A percentile compares a stretch with the other conserved stretches of the same genome.
Evolutionary conservation across 1,284 basidiomycete species (phyloP).

Genomic region (Lentinula novae-zelandiae): DNA sequence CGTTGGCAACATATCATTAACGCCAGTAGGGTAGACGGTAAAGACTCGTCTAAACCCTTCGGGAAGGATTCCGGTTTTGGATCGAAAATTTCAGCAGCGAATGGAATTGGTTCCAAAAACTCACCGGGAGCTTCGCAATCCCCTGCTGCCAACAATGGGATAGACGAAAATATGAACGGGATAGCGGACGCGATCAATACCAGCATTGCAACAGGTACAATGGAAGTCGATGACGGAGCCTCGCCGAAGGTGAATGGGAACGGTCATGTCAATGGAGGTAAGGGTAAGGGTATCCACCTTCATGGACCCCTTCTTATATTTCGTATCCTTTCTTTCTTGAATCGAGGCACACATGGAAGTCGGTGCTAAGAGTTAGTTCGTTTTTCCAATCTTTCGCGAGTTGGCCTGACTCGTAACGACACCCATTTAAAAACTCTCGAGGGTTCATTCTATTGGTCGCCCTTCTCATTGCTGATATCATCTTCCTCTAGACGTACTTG

Average conservation of each 20-base stretch:
- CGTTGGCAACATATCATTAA: slow-evolving; percentile 68
- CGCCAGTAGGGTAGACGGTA: slow-evolving; percentile 34
- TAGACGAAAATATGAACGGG: not conserved
- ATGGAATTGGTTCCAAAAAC: not conserved
- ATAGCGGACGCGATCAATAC: slow-evolving; percentile 1
- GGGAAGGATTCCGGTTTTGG: not conserved
- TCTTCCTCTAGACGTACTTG: not conserved
- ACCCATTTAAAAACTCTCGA: no score
- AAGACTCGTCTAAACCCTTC: not conserved
- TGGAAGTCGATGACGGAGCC: not conserved
- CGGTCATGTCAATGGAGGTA: not conserved
- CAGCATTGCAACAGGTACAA: not conserved
- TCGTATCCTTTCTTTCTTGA: not conserved
- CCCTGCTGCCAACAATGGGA: not conserved
- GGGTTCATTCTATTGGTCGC: not conserved
- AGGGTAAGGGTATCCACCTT: not conserved
- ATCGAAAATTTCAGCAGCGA: not conserved
- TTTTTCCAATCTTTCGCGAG: not conserved
- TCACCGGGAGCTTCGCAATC: not conserved
- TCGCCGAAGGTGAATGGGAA: not conserved
- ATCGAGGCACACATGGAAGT: no score
- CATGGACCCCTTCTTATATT: not conserved
- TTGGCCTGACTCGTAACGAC: not conserved
- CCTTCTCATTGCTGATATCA: not conserved
- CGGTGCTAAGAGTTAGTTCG: no score